phyloP scores from a whole-genome alignment of 23 red algal genomes.

The Gracilariopsis chorda region DNA sequence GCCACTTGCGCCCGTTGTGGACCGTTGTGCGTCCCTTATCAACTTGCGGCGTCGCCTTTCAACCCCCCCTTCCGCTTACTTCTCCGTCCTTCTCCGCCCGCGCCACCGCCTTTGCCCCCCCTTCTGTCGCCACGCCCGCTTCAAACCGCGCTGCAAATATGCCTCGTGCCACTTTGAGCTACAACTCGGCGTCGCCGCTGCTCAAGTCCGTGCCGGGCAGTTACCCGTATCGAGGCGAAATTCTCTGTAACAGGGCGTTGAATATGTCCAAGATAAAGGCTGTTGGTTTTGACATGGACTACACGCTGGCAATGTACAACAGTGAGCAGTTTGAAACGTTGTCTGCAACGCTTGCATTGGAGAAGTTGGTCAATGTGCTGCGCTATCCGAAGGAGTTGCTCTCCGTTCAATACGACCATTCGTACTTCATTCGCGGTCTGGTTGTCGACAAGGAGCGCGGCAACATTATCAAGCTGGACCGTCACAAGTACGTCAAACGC shows the following conservation, averaged over 20 bases:
- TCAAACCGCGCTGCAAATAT: too few relatives aligned
- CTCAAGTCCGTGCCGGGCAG: background rate
- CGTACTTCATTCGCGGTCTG: conserved; percentile 84
- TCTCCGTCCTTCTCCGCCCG: too few relatives aligned
- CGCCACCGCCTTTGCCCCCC: too few relatives aligned
- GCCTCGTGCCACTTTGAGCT: conserved; percentile 7
- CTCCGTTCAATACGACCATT: conserved; percentile 78
- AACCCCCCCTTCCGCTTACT: background rate
- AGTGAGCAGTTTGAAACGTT: conserved; percentile 88
- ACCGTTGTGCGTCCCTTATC: too few relatives aligned
- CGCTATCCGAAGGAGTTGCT: conserved; percentile 88
- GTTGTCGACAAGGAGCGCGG: conserved; percentile 94
- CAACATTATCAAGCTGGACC: conserved; percentile 98
- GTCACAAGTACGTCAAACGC: conserved; percentile 99
- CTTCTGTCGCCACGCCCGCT: background rate
- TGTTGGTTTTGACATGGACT: conserved; percentile 99
- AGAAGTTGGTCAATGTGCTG: conserved; percentile 69
- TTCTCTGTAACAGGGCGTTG: conserved; percentile 96
- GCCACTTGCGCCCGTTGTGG: background rate
- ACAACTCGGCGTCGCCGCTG: conserved; percentile 6
- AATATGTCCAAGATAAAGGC: conserved; percentile 95
- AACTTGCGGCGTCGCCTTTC: background rate
- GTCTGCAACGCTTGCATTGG: conserved; percentile 74
- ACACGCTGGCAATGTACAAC: conserved; percentile 94
- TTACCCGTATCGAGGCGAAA: conserved; percentile 76